Evolutionary conservation across 2,329 filamentous ascomycete species (phyloP).

Genomic region (Diaporthe citriasiana): DNA sequence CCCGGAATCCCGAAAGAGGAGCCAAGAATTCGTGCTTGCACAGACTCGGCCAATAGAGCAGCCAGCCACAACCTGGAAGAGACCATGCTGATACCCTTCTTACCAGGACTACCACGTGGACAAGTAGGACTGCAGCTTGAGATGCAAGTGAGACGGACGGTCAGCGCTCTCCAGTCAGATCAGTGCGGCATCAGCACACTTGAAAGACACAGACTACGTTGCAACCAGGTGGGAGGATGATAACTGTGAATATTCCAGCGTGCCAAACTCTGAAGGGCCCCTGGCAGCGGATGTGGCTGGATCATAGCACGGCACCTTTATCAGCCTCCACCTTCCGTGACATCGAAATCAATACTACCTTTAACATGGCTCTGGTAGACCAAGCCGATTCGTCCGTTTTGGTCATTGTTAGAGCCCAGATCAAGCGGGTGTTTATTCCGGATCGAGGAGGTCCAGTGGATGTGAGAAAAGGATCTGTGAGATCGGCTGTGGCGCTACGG

Average conservation of each 20-base stretch:
- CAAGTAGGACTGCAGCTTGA: neutral
- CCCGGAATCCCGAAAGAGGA: conserved; percentile 39
- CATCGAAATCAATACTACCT: neutral
- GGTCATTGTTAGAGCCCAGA: neutral
- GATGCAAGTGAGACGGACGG: neutral
- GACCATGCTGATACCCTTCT: neutral
- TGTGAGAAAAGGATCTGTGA: conserved; percentile 4
- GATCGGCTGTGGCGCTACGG: conserved; percentile 13
- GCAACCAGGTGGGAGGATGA: neutral
- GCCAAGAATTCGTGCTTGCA: conserved; percentile 6
- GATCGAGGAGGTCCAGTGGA: neutral
- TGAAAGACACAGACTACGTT: neutral
- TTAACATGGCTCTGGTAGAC: neutral
- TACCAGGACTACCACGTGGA: neutral
- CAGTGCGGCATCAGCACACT: neutral
- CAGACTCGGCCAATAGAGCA: neutral
- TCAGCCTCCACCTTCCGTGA: neutral
- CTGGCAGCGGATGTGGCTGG: neutral
- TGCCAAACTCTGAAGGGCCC: neutral
- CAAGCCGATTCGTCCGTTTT: conserved; percentile 14
- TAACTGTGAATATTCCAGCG: neutral
- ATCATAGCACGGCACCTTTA: neutral
- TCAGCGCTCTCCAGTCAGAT: neutral
- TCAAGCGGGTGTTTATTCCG: conserved; percentile 3
- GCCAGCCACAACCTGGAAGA: neutral